Evolutionary conservation across 129 eudicot species (phyloP), one percentile per base, ranked within the genome.

Genomic region (Flaveria bidentis): DNA sequence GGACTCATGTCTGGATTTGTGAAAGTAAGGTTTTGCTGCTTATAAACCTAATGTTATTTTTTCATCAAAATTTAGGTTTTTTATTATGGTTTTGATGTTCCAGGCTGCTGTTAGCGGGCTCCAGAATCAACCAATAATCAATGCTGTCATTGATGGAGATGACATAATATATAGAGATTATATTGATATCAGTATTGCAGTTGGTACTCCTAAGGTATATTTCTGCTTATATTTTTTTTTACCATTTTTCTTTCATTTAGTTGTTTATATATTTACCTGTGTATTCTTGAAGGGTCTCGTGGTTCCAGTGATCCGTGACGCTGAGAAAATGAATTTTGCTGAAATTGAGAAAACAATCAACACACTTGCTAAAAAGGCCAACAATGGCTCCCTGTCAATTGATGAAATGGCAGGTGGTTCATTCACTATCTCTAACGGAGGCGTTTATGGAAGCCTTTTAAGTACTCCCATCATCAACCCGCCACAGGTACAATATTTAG

Each of bases 341-440:
- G 92, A 88, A 55, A 89, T 91, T 52, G 97, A 91, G 79, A 91
- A 88, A 80, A 81, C 79, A 60, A 88, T 88, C 69, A 88, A 88
- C 70, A 73, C 76, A 47, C 87, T 88, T 55, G 92, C 92, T 11
- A 88, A 85, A 72, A 88, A 88, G 84, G 92, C 92, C 23, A 80
- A 49, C 72, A 82, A 64, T 71, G 92, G 92, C 45, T 77, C 92
- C 10, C 82, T 88, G 11, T 88, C 92, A n/a, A 88, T 88, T 51
- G 92, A 88, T 68, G 92, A 88, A 80, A 88, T 88, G 92, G 89
- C 92, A 83, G 92, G 89, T 58, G 92, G 92, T 51, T 78, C 92
- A 45, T 88, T 88, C 76, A 88, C 92, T 41, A 88, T 88, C 69
- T 88, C 92, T 2, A 88, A 88, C 58, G 92, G 92, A 26, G 92